These are phyloP conservation scores for Striga asiatica DNA, from an alignment of 257 asterid species.

Conservation along the genomic window DNA sequence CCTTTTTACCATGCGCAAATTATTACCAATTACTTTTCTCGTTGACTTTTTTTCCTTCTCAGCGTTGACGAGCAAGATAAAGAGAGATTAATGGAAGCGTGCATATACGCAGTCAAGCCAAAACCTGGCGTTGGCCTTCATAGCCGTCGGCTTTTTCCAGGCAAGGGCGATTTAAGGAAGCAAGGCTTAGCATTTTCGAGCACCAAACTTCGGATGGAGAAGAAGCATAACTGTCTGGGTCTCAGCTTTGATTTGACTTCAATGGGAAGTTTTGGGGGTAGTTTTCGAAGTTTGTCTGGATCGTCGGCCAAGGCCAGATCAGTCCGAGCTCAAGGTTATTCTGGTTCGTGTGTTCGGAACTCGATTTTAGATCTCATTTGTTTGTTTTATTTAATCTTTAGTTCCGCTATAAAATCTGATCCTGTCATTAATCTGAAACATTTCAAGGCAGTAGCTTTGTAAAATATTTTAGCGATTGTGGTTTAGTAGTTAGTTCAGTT, in stretches of 20 bases:
- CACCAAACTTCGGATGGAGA: slow-evolving; percentile 23
- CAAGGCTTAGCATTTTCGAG: slow-evolving; percentile 7
- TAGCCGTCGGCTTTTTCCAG: slow-evolving; percentile 25
- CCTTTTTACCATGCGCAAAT: neutral
- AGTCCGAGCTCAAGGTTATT: slow-evolving; percentile 46
- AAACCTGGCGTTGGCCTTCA: slow-evolving; percentile 24
- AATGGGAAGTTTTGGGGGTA: slow-evolving; percentile 27
- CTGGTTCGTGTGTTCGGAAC: slow-evolving; percentile 29
- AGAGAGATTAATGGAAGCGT: slow-evolving; percentile 44
- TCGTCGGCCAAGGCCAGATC: slow-evolving; percentile 46
- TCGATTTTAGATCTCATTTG: neutral
- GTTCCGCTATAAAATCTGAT: neutral
- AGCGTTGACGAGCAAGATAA: slow-evolving; percentile 24
- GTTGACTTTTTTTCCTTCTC: slow-evolving; percentile 24
- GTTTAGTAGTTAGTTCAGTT: neutral
- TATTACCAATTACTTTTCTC: slow-evolving; percentile 8
- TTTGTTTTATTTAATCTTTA: neutral
- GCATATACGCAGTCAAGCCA: slow-evolving; percentile 30
- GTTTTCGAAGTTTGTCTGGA: slow-evolving; percentile 23
- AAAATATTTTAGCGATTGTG: too few relatives aligned
- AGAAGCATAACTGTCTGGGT: slow-evolving; percentile 36
- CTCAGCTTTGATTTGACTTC: slow-evolving; percentile 31
- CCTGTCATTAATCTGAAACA: neutral
- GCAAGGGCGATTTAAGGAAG: slow-evolving; percentile 16
- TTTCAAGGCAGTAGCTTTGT: neutral